These are phyloP conservation scores for Picea glauca DNA, from an alignment of 75 land plant species.

Conservation along the genomic window DNA sequence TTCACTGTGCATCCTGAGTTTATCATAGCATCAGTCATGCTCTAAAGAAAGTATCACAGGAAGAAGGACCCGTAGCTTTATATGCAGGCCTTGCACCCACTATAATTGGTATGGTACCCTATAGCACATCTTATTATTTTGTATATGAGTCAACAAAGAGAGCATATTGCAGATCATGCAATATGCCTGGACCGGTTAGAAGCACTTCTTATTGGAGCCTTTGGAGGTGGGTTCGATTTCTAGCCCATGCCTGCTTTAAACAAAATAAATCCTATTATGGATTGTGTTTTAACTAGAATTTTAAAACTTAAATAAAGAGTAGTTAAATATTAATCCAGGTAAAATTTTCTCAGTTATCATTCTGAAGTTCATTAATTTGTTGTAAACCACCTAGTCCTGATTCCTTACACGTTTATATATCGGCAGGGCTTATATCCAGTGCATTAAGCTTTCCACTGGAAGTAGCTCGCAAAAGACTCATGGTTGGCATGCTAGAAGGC, in stretches of 20 bases:
- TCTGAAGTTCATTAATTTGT: no score
- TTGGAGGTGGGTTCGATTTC: conserved; percentile 38
- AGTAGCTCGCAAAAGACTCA: conserved; percentile 71
- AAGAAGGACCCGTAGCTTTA: conserved; percentile 50
- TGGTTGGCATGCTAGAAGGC: conserved; percentile 53
- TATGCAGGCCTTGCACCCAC: conserved; percentile 61
- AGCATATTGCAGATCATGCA: conserved; percentile 41
- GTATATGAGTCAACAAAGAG: conserved; percentile 65
- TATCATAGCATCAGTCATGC: conserved; percentile 58
- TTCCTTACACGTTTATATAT: neutral
- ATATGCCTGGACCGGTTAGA: conserved; percentile 58
- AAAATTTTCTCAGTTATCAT: no score
- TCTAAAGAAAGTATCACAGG: conserved; percentile 39
- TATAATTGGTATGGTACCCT: conserved; percentile 66
- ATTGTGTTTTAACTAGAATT: no score
- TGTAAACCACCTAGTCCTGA: no score
- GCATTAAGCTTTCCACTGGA: conserved; percentile 74
- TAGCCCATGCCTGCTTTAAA: no score
- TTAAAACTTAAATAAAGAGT: no score
- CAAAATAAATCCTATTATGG: no score
- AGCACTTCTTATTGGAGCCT: conserved; percentile 56
- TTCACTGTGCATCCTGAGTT: conserved; percentile 54
- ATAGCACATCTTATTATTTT: conserved; percentile 78
- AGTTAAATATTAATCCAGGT: no score
- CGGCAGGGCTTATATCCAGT: conserved; percentile 63